phyloP scores from a whole-genome alignment of 768 basidiomycete species.

The Russula abietina region DNA sequence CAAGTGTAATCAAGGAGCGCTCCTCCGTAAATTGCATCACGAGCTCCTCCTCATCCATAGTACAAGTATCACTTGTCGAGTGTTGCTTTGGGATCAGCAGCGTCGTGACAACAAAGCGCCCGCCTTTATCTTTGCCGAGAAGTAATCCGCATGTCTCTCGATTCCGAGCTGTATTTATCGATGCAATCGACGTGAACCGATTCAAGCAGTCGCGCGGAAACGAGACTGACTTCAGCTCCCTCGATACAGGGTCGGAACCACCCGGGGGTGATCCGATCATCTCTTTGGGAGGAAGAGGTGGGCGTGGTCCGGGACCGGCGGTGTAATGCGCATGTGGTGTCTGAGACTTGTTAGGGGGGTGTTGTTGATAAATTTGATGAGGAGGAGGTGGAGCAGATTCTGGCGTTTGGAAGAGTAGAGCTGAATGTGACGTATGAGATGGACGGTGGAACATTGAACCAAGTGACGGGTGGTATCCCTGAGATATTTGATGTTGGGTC shows the following conservation, averaged over 20 bases:
- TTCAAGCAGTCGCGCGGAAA: slow-evolving; percentile 71
- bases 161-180: slow-evolving; percentile 69
- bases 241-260: slow-evolving; percentile 32
- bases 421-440: slow-evolving; percentile 20
- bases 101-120: slow-evolving; percentile 68
- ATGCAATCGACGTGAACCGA: slow-evolving; percentile 71
- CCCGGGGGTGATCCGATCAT: slow-evolving; percentile 29
- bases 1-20: slow-evolving; percentile 75
- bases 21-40: slow-evolving; percentile 82
- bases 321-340: background rate
- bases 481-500: slow-evolving; percentile 70
- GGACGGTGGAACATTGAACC: slow-evolving; percentile 58
- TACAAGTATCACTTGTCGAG: slow-evolving; percentile 86
- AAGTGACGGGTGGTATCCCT: slow-evolving; percentile 74
- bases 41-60: slow-evolving; percentile 85
- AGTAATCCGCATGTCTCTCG: slow-evolving; percentile 85
- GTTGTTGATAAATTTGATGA: slow-evolving; percentile 22
- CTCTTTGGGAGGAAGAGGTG: slow-evolving; percentile 31
- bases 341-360: slow-evolving; percentile 22
- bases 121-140: slow-evolving; percentile 58
- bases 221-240: slow-evolving; percentile 54
- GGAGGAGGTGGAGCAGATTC: slow-evolving; percentile 24
- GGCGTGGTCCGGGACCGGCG: slow-evolving; percentile 14
- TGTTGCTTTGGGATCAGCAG: slow-evolving; percentile 85
- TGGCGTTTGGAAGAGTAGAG: slow-evolving; percentile 22